Base-by-base conservation (phyloP, 805 yeast species). In the Candida ortonii region DNA sequence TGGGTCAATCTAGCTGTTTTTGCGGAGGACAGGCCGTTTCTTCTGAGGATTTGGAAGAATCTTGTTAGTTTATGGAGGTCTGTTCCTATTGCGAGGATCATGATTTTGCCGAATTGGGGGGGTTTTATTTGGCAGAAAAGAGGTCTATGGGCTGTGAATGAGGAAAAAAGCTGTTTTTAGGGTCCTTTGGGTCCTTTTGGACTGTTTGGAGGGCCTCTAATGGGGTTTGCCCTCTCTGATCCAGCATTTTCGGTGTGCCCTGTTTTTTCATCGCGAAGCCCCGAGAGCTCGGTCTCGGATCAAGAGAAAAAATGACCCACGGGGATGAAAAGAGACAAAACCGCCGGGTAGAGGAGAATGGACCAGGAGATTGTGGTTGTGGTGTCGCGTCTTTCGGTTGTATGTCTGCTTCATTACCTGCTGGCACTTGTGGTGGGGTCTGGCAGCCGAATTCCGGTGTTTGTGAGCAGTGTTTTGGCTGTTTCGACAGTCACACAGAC, bases 41-140 rank as follows among this genome's bases (percentile, higher is more conserved):
- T 55, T 2, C 22, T 27, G 2, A 79, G 52, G 0, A 82, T 59
- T 1, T 49, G 41, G 2, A 55, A 47, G 36, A 82, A 73, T 25
- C 89, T 55, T 11, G 64, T 43, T 1, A 71, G 53, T 16, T 61
- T 55, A 19, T 78, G 65, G 3, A 82, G 46, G 47, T 82, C 90
- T 6, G 68, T 65, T 6, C 87, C 88, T 10, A 79, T 55, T 6
- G 78, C 79, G 18, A 68, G 33, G 0, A 70, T 53, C n/a, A n/a
- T n/a, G n/a, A n/a, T n/a, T n/a, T n/a, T n/a, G n/a, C n/a, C n/a
- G n/a, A n/a, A n/a, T n/a, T n/a, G n/a, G n/a, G n/a, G n/a, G n/a
- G n/a, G n/a, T n/a, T n/a, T n/a, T n/a, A n/a, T n/a, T n/a, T n/a
- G n/a, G n/a, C n/a, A n/a, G n/a, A n/a, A n/a, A n/a, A n/a, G n/a